phyloP scores from a whole-genome alignment of 306 rosid species.

The Castanea mollissima region DNA sequence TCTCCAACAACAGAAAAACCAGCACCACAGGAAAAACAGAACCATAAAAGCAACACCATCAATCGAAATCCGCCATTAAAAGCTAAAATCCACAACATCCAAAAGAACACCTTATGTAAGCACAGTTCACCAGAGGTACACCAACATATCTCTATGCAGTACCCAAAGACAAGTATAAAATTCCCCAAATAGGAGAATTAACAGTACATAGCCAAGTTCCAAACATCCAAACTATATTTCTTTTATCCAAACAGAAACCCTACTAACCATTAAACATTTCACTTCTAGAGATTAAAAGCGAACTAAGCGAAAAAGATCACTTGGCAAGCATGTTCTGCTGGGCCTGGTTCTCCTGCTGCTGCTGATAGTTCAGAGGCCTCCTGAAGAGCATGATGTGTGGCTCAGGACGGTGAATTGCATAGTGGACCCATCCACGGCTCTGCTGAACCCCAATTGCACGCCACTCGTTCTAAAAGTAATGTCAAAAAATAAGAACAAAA shows the following conservation, averaged over 20 bases:
- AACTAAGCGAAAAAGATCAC: slow-evolving; percentile 19
- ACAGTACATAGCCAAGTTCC: slow-evolving; percentile 6
- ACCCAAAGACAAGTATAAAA: slow-evolving; percentile 6
- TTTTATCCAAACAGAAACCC: slow-evolving; percentile 23
- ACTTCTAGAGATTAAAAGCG: slow-evolving; percentile 16
- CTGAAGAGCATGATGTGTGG: slow-evolving; percentile 98
- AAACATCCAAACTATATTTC: slow-evolving; percentile 11
- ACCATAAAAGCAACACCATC: not conserved
- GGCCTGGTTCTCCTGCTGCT: slow-evolving; percentile 77
- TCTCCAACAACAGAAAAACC: not conserved
- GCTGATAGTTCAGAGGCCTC: slow-evolving; percentile 91
- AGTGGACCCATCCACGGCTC: slow-evolving; percentile 98
- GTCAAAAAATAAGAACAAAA: not conserved
- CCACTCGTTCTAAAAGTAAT: slow-evolving; percentile 67
- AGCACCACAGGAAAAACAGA: not conserved
- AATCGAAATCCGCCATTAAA: not conserved
- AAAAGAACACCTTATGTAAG: not conserved
- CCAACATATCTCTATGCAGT: slow-evolving; percentile 24
- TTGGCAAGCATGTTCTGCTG: slow-evolving; percentile 62
- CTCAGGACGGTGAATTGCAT: slow-evolving; percentile 91
- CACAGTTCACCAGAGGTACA: slow-evolving; percentile 30
- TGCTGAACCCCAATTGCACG: slow-evolving; percentile 97
- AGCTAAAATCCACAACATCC: slow-evolving; percentile 14
- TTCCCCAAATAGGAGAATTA: slow-evolving; percentile 61
- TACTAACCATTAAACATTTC: slow-evolving; percentile 13